Base-by-base conservation (phyloP, 352 stramenopile species). In the Paralagenidium karlingii region DNA sequence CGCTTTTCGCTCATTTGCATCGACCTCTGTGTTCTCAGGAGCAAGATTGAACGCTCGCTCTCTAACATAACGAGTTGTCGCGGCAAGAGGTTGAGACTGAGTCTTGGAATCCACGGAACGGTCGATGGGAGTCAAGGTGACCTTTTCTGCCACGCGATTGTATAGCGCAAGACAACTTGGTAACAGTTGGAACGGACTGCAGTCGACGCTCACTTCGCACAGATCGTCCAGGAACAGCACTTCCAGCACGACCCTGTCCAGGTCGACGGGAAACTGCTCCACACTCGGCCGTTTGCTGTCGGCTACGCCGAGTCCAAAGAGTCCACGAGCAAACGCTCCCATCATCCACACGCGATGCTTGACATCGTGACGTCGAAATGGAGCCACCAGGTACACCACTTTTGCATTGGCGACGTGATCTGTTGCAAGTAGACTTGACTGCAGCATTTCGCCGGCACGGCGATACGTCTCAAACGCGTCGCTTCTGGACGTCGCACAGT, bases 281-380 rank as follows among this genome's bases (percentile, higher is more conserved):
- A n/a, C n/a, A n/a, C n/a, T 7, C 7, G 19, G 7, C 30, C 19
- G 22, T 16, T 36, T 36, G 30, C 30, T 36, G 30, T 22, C 16
- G 30, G 7, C 30, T 36, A 7, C 22, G 18, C 64, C 40, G 24
- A 48, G 48, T 24, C 62, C 63, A 45, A 78, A 87, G 15, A 82
- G 58, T 4, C 74, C 74, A 1, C 51, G 60, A 4, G 55, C 58
- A 31, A 87, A 80, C 8, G 74, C 68, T 10, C 74, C 74, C 5
- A 87, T 44, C 5, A 57, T 38, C 74, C 74, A 87, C 50, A 73
- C 60, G 40, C 79, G 80, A 48, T 87, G 74, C 42, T 74, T 79
- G 12, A 83, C 53, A 43, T 87, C 70, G 10, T 53, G 57, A 25
- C 68, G 55, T 5, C 68, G 63, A 31, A 84, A 70, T 3, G 74